Conservation (phyloP, 257 asterid species). For the Salvia hispanica region DNA sequence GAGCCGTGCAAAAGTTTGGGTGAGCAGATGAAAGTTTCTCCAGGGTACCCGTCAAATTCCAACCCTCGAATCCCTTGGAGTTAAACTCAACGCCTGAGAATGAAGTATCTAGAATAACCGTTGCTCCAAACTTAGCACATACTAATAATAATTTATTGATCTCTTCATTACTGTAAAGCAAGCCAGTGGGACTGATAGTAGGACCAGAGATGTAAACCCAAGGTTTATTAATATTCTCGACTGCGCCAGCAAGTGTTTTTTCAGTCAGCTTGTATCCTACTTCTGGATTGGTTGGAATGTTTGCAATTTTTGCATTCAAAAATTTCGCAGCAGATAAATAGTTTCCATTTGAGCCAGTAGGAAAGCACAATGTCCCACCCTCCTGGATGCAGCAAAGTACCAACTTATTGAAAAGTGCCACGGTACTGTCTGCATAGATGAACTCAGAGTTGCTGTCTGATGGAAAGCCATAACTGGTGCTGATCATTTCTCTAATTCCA, state of each 20-base stretch:
- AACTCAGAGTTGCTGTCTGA: constrained; percentile 57
- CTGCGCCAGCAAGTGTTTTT: constrained; percentile 50
- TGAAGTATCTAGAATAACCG: constrained; percentile 82
- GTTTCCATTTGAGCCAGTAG: constrained; percentile 85
- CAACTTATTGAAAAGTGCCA: constrained; percentile 69
- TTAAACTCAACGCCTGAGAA: constrained; percentile 76
- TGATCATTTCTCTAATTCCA: constrained; percentile 59
- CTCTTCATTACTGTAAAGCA: constrained; percentile 78
- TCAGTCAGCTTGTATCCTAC: constrained; percentile 73
- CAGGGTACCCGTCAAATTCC: constrained; percentile 70
- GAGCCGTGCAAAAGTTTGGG: constrained; percentile 55
- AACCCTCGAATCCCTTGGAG: constrained; percentile 53
- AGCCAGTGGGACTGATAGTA: constrained; percentile 80
- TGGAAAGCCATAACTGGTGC: constrained; percentile 67
- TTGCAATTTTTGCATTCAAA: constrained; percentile 60
- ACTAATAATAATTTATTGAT: constrained; percentile 51
- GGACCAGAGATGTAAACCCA: constrained; percentile 96
- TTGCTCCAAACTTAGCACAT: constrained; percentile 77
- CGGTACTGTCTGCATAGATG: constrained; percentile 49
- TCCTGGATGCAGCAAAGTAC: constrained; percentile 83
- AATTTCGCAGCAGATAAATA: constrained; percentile 78
- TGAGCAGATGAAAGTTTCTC: constrained; percentile 55
- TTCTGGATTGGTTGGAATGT: constrained; percentile 51
- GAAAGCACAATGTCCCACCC: constrained; percentile 92
- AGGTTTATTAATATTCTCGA: constrained; percentile 58